Base-by-base conservation (phyloP, 2,329 filamentous ascomycete species). In the Kalaharituber pfeilii region DNA sequence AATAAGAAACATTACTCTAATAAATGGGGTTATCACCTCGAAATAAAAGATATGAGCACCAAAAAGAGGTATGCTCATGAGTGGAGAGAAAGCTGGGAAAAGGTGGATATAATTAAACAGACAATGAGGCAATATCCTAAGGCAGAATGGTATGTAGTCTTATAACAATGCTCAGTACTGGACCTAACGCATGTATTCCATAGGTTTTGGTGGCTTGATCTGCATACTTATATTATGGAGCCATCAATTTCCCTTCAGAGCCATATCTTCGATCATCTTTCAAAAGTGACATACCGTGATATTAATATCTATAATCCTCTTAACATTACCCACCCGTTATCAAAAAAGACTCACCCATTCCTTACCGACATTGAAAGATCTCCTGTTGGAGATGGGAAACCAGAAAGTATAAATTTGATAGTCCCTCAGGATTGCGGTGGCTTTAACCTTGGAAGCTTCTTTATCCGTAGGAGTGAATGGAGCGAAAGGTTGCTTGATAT, bases 81-180 rank as follows among this genome's bases (percentile, higher is more conserved):
- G 70, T 98, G 91, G 91, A 79, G 91, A 65, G 91, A 98, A 70
- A 93, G 89, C 68, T 98, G 91, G 91, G 91, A 98, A 70, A 98
- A 96, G 73, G 88, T 95, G 57, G 91, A 98, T 67, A 86, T 86
- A 42, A 80, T 98, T 64, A 80, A 89, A 57, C 84, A 86, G 57
- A 81, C 83, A 45, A 81, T 98, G 76, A 79, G 81, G 66, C 95
- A 95, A 68, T 95, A 96, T 66, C 91, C 91, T 26, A 77, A 94
- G 60, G 91, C 89, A 29, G 89, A 98, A 73, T 98, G 91, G 91
- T 94, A 74, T 69, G 80, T 69, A n/a, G n/a, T n/a, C n/a, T n/a
- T n/a, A n/a, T n/a, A n/a, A n/a, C n/a, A n/a, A n/a, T n/a, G 30
- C 30, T 9, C 9, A 36, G 18, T 9, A 9, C n/a, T 9, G 18